These are phyloP conservation scores for Rhododendron kiyosumense DNA, from an alignment of 148 eudicot genomes.

Conservation along the genomic window DNA sequence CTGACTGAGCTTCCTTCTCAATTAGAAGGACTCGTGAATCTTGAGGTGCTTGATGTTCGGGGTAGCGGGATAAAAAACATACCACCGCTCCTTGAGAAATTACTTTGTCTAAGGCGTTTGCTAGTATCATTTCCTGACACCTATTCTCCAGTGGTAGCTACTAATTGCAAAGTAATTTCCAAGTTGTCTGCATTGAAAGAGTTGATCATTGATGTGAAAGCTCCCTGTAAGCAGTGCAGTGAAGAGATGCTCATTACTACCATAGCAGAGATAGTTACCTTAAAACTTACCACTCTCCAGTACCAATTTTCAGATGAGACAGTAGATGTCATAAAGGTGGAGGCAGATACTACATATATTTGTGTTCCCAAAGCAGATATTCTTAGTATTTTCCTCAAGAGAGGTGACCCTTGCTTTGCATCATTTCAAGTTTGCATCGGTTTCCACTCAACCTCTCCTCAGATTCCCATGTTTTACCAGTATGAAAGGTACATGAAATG, in stretches of 20 bases:
- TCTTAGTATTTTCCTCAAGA: not conserved
- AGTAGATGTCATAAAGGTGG: slow-evolving; percentile 14
- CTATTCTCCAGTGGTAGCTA: not conserved
- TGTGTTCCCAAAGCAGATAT: not conserved
- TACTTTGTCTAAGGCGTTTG: slow-evolving; percentile 11
- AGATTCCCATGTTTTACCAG: slow-evolving; percentile 1
- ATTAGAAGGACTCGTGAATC: not conserved
- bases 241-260: not conserved
- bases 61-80: slow-evolving; percentile 13
- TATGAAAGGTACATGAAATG: slow-evolving; percentile 15
- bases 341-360: not conserved
- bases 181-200: not conserved
- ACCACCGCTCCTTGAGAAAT: not conserved
- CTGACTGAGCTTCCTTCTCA: slow-evolving; percentile 10
- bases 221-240: not conserved
- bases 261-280: not conserved
- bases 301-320: not conserved
- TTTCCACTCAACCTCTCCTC: not conserved
- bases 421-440: slow-evolving; percentile 16
- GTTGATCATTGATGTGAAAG: slow-evolving; percentile 15
- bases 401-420: not conserved
- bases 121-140: slow-evolving; percentile 6
- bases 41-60: slow-evolving; percentile 19
- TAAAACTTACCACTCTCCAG: slow-evolving; percentile 5
- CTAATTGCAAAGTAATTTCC: slow-evolving; percentile 5